Evolutionary conservation across 441 rosid species (phyloP).

Genomic region (Bruguiera hainesii): DNA sequence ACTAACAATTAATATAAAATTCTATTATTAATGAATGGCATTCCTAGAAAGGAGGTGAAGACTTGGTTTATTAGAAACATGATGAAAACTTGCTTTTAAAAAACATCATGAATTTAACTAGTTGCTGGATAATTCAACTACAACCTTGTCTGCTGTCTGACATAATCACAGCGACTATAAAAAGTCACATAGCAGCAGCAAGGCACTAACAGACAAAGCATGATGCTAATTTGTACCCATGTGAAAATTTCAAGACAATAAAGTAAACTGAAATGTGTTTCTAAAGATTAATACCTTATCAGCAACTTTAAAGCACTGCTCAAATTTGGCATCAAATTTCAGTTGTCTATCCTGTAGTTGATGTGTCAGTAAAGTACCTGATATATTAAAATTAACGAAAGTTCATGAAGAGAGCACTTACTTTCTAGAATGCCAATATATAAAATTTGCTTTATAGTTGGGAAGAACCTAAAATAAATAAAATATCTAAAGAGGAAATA

Average conservation of each 20-base stretch:
- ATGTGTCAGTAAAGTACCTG: slow-evolving; percentile 60
- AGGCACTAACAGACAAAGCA: background rate
- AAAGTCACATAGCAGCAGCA: slow-evolving; percentile 4
- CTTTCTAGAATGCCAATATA: background rate
- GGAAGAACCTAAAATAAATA: background rate
- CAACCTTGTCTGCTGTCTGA: too few relatives aligned
- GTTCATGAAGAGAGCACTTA: slow-evolving; percentile 1
- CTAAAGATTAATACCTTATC: slow-evolving; percentile 52
- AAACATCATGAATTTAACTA: too few relatives aligned
- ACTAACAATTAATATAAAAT: too few relatives aligned
- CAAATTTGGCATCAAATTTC: slow-evolving; percentile 74
- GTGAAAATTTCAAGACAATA: too few relatives aligned
- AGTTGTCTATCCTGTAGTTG: slow-evolving; percentile 51
- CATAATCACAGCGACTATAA: too few relatives aligned
- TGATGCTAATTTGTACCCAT: background rate
- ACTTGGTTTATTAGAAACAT: too few relatives aligned
- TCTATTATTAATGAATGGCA: too few relatives aligned
- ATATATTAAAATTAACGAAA: slow-evolving; percentile 12
- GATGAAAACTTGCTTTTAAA: too few relatives aligned
- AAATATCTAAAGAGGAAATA: background rate
- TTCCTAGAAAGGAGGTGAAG: too few relatives aligned
- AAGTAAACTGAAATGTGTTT: background rate
- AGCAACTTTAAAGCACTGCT: slow-evolving; percentile 51
- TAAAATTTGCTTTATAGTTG: background rate
- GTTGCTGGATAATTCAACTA: too few relatives aligned